Evolutionary conservation across 768 basidiomycete species (phyloP).

Genomic region (Mycena capillaripes): DNA sequence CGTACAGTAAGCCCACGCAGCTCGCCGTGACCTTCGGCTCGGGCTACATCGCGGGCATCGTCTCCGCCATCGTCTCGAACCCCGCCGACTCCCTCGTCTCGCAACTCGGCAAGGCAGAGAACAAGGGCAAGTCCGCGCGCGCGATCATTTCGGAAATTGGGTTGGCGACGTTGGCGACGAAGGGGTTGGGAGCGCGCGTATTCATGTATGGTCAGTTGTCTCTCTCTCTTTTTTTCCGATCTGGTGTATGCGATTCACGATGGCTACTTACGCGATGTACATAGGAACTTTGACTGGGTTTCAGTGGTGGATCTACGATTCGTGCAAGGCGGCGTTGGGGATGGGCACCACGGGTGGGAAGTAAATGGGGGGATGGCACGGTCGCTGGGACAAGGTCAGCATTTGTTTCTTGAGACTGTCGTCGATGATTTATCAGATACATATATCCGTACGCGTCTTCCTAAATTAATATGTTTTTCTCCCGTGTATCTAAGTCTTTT

Average conservation of each 20-base stretch:
- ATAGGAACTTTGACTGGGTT: slow-evolving; percentile 70
- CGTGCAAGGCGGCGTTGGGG: slow-evolving; percentile 88
- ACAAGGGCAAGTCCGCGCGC: slow-evolving; percentile 84
- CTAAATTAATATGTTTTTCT: too few species aligned
- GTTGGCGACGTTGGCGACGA: slow-evolving; percentile 73
- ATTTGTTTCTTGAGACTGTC: too few species aligned
- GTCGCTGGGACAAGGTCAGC: too few species aligned
- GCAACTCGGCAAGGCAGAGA: slow-evolving; percentile 88
- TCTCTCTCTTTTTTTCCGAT: slow-evolving; percentile 39
- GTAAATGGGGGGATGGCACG: too few species aligned
- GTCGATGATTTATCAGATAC: too few species aligned
- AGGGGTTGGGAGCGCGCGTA: slow-evolving; percentile 90
- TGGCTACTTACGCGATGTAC: background rate
- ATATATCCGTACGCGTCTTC: too few species aligned
- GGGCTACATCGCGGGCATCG: slow-evolving; percentile 94
- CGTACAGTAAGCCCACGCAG: slow-evolving; percentile 85
- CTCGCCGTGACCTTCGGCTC: slow-evolving; percentile 90
- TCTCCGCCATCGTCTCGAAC: slow-evolving; percentile 96
- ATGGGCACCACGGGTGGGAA: slow-evolving; percentile 91
- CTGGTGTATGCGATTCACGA: background rate
- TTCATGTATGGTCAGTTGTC: slow-evolving; percentile 78
- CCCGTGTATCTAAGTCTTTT: too few species aligned
- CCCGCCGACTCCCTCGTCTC: slow-evolving; percentile 95
- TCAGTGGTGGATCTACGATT: slow-evolving; percentile 96
- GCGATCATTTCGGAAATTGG: slow-evolving; percentile 83